phyloP scores from a whole-genome alignment of 805 yeast genomes.

The Cyberlindnera maritima region DNA sequence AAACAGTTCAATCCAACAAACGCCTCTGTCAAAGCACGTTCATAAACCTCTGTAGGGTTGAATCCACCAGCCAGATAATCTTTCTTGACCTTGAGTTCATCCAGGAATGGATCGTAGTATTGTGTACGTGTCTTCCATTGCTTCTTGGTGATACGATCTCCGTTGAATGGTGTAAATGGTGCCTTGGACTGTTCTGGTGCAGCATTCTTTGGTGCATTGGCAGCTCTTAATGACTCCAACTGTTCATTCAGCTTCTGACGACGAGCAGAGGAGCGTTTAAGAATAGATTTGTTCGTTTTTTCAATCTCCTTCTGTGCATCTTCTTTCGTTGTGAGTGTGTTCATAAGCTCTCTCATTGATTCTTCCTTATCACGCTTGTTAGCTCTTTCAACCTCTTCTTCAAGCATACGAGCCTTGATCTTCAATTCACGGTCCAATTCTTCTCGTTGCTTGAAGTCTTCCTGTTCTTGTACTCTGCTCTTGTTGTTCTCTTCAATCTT shows the following conservation, averaged over 20 bases:
- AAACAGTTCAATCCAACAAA: constrained; percentile 86
- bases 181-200: constrained; percentile 25
- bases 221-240: constrained; percentile 31
- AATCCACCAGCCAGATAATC: constrained; percentile 87
- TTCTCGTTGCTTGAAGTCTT: constrained; percentile 58
- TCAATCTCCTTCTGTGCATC: constrained; percentile 49
- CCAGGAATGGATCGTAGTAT: constrained; percentile 65
- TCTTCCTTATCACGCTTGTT: constrained; percentile 49
- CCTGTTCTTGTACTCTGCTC: constrained; percentile 67
- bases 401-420: constrained; percentile 45
- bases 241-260: constrained; percentile 46
- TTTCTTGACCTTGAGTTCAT: constrained; percentile 49
- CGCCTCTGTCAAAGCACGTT: constrained; percentile 80
- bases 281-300: constrained; percentile 48
- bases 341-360: constrained; percentile 55
- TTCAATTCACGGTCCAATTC: constrained; percentile 69
- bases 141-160: constrained; percentile 65
- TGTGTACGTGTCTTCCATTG: constrained; percentile 46
- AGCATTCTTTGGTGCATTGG: constrained; percentile 30
- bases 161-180: constrained; percentile 94
- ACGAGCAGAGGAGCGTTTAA: constrained; percentile 64
- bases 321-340: constrained; percentile 45
- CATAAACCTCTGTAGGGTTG: constrained; percentile 63
- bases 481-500: constrained; percentile 75
- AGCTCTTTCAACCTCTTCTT: constrained; percentile 65